Base-by-base conservation (phyloP, 2,329 filamentous ascomycete genomes). In the Arthrobotrys sinensis region DNA sequence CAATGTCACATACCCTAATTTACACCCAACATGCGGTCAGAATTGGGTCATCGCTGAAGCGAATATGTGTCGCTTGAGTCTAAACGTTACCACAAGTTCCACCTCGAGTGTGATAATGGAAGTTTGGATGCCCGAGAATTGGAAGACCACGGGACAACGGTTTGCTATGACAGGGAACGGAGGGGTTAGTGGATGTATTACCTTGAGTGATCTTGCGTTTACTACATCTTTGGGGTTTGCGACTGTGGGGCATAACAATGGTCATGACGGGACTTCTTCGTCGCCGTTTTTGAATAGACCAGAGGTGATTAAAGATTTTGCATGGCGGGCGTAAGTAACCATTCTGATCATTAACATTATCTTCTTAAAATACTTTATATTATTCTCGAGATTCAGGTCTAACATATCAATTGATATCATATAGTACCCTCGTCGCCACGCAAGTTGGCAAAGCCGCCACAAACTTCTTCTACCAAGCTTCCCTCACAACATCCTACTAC, bases 401-500 rank as follows among this genome's bases (percentile, higher is more conserved):
- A 24, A 55, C 24, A 14, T 3, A 28, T 50, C 19, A 14, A 21
- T 45, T 45, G 16, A 48, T 36, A 46, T 19, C 14, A 6, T 11
- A 57, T 16, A 64, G 50, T 48, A 46, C 36, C 62, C 36, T 34
- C 19, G 62, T 55, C 52, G 62, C 50, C 19, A 67, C 75, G 8
- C 19, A 40, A 57, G 64, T 68, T 16, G 63, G 67, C 34, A 68
- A 69, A 65, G 34, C 48, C 2, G 72, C 72, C 12, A 66, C 53
- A 21, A 73, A 69, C 63, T 52, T 48, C 53, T 80, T 78, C 60
- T 80, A 80, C 45, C 19, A 66, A 28, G n/a, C 14, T 2, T 28
- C 21, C 1, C 45, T 60, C 11, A 71, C 38, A 40, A 87, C 88
- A 76, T 85, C 85, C 16, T 87, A 87, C 82, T 87, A 86, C 80